phyloP scores from a whole-genome alignment of 164 flowering plant genomes.

The Buxus sempervirens region DNA sequence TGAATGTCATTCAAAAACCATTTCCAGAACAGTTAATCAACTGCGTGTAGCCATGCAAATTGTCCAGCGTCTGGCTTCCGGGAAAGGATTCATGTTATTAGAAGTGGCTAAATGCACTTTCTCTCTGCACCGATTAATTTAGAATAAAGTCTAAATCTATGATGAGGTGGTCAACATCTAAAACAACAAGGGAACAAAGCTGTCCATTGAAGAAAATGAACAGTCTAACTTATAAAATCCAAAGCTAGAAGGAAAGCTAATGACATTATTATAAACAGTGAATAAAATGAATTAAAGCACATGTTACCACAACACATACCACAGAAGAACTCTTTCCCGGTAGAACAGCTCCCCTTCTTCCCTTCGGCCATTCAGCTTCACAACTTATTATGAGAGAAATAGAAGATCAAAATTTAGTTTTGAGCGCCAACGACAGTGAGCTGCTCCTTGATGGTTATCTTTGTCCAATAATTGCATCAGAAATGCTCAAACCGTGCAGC shows the following conservation, averaged over 20 bases:
- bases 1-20: too few relatives aligned
- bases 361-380: neutral
- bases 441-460: neutral
- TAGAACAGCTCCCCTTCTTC: neutral
- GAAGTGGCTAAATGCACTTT: neutral
- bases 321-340: too few relatives aligned
- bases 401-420: too few relatives aligned
- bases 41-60: neutral
- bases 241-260: neutral
- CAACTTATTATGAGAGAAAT: too few relatives aligned
- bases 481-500: neutral
- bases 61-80: neutral
- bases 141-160: too few relatives aligned
- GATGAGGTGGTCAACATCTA: neutral
- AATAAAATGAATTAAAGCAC: neutral
- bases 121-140: too few relatives aligned
- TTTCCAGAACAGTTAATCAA: too few relatives aligned
- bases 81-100: neutral
- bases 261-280: neutral
- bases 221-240: neutral
- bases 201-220: neutral
- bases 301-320: neutral
- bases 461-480: neutral
- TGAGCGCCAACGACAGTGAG: neutral
- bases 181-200: neutral